Conservation (phyloP, 352 stramenopile genomes). For the Phytophthora vignae region DNA sequence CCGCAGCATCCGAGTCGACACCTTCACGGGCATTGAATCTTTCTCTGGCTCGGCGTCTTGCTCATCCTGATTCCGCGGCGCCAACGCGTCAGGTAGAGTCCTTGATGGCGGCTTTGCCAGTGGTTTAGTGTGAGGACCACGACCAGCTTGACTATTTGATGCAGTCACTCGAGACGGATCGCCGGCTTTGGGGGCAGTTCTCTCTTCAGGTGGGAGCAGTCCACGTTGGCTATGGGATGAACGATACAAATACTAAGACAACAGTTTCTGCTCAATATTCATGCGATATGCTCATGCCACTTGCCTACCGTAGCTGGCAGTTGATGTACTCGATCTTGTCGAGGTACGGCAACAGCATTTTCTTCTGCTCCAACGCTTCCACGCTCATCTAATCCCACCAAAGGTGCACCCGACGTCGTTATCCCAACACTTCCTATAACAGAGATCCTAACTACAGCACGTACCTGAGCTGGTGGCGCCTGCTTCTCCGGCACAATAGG, state of each 20-base stretch:
- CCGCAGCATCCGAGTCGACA: slow-evolving; percentile 47
- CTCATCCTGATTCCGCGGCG: slow-evolving; percentile 37
- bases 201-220: slow-evolving; percentile 44
- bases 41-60: slow-evolving; percentile 7
- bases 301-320: slow-evolving; percentile 64
- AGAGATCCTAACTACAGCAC: background rate
- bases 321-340: slow-evolving; percentile 92
- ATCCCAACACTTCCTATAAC: background rate
- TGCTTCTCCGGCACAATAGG: slow-evolving; percentile 24
- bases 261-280: background rate
- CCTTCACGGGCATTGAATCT: background rate
- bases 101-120: slow-evolving; percentile 14
- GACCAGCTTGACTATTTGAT: slow-evolving; percentile 7
- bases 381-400: slow-evolving; percentile 54
- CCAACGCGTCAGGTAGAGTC: slow-evolving; percentile 3
- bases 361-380: slow-evolving; percentile 75
- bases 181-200: background rate
- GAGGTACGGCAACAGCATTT: slow-evolving; percentile 83
- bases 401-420: background rate
- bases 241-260: background rate
- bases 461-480: slow-evolving; percentile 6
- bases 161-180: background rate
- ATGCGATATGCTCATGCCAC: background rate
- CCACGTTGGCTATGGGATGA: slow-evolving; percentile 45
- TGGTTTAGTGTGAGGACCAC: slow-evolving; percentile 7